phyloP scores from a whole-genome alignment of 129 eudicot genomes.

The Lactuca sativa region DNA sequence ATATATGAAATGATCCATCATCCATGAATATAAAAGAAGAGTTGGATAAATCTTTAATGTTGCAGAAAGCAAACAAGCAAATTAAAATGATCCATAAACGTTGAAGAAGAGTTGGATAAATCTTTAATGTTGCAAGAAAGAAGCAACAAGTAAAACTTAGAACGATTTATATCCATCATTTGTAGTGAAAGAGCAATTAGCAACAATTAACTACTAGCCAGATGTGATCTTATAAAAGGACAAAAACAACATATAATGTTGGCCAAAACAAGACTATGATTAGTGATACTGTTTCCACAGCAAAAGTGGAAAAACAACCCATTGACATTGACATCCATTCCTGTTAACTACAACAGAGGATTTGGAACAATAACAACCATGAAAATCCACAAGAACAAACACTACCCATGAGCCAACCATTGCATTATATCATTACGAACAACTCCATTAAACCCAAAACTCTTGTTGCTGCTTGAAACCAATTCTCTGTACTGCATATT shows the following conservation, averaged over 20 bases:
- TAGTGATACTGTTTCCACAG: too few relatives aligned
- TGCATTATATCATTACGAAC: constrained; percentile 63
- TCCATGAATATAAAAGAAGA: too few relatives aligned
- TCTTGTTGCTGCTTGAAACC: constrained; percentile 13
- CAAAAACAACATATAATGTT: not conserved
- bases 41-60: too few relatives aligned
- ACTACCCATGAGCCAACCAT: constrained; percentile 45
- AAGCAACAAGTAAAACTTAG: too few relatives aligned
- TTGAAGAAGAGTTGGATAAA: not conserved
- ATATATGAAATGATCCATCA: too few relatives aligned
- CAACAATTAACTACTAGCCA: not conserved
- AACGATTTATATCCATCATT: too few relatives aligned
- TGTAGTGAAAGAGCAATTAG: not conserved
- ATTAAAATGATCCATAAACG: not conserved
- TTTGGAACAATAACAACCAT: not conserved
- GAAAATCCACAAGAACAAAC: not conserved
- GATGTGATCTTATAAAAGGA: not conserved
- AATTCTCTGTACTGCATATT: constrained; percentile 48
- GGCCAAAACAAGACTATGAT: not conserved
- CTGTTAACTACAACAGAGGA: not conserved
- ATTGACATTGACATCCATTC: not conserved
- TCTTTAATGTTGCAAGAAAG: not conserved
- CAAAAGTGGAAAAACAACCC: too few relatives aligned
- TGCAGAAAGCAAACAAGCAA: not conserved
- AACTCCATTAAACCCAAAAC: constrained; percentile 43